Base-by-base conservation (phyloP, 176 grass and related monocot genomes). In the Aegilops sharonensis region DNA sequence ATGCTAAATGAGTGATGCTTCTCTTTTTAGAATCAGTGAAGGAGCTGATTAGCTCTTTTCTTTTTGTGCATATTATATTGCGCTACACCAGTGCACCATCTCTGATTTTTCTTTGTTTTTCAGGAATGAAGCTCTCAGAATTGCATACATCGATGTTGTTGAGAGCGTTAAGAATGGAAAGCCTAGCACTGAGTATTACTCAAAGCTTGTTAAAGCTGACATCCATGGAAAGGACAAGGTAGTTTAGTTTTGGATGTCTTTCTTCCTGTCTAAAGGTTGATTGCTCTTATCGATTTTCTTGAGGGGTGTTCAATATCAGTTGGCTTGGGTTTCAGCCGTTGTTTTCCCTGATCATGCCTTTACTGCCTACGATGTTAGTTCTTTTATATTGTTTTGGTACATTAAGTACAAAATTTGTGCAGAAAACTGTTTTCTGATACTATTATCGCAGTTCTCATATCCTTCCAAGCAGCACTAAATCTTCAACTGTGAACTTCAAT, bases 201-300 rank as follows among this genome's bases (percentile, higher is more conserved):
- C 93, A n/a, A 98, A 92, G 86, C 95, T 98, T 79, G 95, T 95
- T 47, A 98, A 98, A 93, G 91, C 93, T 85, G 95, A 98, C 72
- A 89, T 98, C 68, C 93, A 95, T 92, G 91, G 95, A 64, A 98
- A 93, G 21, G 95, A 95, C 64, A 98, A 95, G 95, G 95, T 90
- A 95, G 93, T 93, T 90, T 54, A 64, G 5, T 32, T 87, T 63
- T 87, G 20, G 72, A 10, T 43, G 39, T 25, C 36, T 64, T 84
- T 63, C 56, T 36, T 64, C 43, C 62, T 63, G 37, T 45, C n/a
- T 76, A 66, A 25, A 66, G 35, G 15, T 75, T 81, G 30, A 50
- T 87, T 56, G 48, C 63, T 68, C 6, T 56, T 36, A 65, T 73
- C 8, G 12, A 30, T 40, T 73, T 36, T 64, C 42, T 70, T 61